Conservation (phyloP, 176 grass and related monocot genomes). For the Juncus effusus region DNA sequence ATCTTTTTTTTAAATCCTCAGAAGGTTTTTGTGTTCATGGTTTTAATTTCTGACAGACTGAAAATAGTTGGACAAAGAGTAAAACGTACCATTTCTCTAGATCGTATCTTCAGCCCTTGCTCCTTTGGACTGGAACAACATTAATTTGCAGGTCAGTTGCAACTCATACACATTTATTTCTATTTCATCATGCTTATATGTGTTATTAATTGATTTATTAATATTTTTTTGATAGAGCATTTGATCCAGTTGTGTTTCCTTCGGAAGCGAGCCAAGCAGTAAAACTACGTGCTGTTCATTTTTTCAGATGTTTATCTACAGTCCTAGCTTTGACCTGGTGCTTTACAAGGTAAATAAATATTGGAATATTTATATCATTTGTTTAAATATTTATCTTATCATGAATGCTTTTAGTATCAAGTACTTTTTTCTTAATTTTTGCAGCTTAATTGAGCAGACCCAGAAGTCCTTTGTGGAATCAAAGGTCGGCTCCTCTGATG, state of each 20-base stretch:
- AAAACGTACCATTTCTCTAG: conserved; percentile 74
- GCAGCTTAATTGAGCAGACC: conserved; percentile 81
- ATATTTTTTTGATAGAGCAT: conserved; percentile 42
- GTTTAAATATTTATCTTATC: conserved; percentile 1
- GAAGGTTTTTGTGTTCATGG: conserved; percentile 16
- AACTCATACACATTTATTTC: neutral
- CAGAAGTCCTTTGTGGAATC: conserved; percentile 66
- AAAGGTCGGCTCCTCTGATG: conserved; percentile 20
- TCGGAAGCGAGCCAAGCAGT: conserved; percentile 79
- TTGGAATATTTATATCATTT: conserved; percentile 7
- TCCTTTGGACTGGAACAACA: conserved; percentile 87
- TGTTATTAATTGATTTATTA: neutral
- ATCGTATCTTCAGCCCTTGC: conserved; percentile 82
- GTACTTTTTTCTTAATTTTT: conserved; percentile 33
- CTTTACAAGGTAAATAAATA: conserved; percentile 59
- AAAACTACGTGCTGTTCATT: conserved; percentile 70
- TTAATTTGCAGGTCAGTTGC: conserved; percentile 69
- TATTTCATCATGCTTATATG: neutral
- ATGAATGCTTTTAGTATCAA: neutral
- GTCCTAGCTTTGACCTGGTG: conserved; percentile 75
- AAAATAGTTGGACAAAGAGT: conserved; percentile 91
- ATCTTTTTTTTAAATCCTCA: conserved; percentile 8
- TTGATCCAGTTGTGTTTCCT: conserved; percentile 76
- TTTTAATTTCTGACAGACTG: conserved; percentile 48
- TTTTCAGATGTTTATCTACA: conserved; percentile 86